These are phyloP conservation scores for Solanum hybrid DNA, from an alignment of 305 asterid genomes.

Conservation along the genomic window DNA sequence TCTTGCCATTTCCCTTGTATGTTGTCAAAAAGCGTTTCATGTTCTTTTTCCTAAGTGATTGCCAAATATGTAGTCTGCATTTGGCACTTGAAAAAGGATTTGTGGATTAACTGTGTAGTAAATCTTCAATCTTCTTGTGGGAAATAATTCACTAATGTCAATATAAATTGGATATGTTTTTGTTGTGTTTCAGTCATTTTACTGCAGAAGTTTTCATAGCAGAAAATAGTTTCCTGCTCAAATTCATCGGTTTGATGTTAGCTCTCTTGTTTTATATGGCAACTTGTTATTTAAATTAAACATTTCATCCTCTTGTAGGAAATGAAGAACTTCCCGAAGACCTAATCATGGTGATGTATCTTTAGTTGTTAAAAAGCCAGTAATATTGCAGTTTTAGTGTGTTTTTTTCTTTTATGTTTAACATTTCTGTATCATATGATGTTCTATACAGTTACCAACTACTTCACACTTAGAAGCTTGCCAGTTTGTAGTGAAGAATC, in stretches of 20 bases:
- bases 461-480: conserved; percentile 94
- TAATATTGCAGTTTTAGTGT: conserved; percentile 2
- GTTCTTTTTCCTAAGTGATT: neutral
- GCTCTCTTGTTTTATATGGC: neutral
- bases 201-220: neutral
- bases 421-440: neutral
- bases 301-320: conserved; percentile 45
- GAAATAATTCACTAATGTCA: neutral
- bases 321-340: conserved; percentile 75
- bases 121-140: neutral
- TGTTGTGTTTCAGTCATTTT: neutral
- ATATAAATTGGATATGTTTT: neutral
- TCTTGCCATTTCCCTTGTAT: neutral
- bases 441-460: conserved; percentile 59
- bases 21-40: neutral
- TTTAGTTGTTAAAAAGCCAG: conserved; percentile 7
- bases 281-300: neutral
- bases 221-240: neutral
- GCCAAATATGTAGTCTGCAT: neutral
- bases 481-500: conserved; percentile 65
- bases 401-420: neutral
- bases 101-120: neutral
- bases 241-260: neutral
- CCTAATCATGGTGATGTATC: conserved; percentile 54
- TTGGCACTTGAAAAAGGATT: neutral